A percentile compares a stretch with the other conserved stretches of the same genome.
These are phyloP conservation scores for Fusarium chlamydosporum DNA, from an alignment of 2,329 filamentous ascomycete species.

Conservation along the genomic window DNA sequence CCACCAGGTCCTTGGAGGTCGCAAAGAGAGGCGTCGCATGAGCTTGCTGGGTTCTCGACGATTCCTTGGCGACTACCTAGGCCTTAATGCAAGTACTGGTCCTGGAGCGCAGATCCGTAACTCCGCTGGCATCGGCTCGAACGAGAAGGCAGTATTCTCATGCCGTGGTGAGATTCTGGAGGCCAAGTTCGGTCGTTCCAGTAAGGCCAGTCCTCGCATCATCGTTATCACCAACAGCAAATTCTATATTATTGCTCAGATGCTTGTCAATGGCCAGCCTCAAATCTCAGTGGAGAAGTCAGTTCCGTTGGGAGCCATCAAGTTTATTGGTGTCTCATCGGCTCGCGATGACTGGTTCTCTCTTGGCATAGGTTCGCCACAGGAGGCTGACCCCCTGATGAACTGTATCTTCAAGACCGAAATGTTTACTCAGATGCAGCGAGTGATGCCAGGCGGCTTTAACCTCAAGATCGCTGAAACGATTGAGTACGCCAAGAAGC, in stretches of 20 bases:
- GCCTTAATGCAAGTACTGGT: conserved; percentile 83
- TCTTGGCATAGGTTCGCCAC: conserved; percentile 86
- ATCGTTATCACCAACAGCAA: conserved; percentile 87
- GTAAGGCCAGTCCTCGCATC: conserved; percentile 89
- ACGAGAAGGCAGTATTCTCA: conserved; percentile 87
- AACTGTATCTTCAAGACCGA: conserved; percentile 98
- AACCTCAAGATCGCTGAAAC: conserved; percentile 85
- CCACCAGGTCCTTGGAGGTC: conserved; percentile 82
- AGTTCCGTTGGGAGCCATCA: conserved; percentile 88
- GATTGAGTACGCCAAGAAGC: conserved; percentile 98
- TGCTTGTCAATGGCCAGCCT: conserved; percentile 83
- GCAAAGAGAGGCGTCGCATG: conserved; percentile 92
- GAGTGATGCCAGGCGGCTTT: conserved; percentile 82
- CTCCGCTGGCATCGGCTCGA: conserved; percentile 77
- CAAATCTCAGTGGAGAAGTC: conserved; percentile 86
- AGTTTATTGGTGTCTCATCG: conserved; percentile 84
- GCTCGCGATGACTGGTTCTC: conserved; percentile 98
- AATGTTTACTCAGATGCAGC: conserved; percentile 91
- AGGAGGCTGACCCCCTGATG: conserved; percentile 93
- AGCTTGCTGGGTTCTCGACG: conserved; percentile 91
- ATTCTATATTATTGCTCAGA: conserved; percentile 90
- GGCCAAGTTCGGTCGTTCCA: conserved; percentile 95
- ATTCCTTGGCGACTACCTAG: conserved; percentile 95
- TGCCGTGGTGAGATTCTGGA: conserved; percentile 91
- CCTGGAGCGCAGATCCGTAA: conserved; percentile 85